These are phyloP conservation scores for Fusarium anguioides DNA, from an alignment of 2,329 filamentous ascomycete genomes.

Conservation along the genomic window DNA sequence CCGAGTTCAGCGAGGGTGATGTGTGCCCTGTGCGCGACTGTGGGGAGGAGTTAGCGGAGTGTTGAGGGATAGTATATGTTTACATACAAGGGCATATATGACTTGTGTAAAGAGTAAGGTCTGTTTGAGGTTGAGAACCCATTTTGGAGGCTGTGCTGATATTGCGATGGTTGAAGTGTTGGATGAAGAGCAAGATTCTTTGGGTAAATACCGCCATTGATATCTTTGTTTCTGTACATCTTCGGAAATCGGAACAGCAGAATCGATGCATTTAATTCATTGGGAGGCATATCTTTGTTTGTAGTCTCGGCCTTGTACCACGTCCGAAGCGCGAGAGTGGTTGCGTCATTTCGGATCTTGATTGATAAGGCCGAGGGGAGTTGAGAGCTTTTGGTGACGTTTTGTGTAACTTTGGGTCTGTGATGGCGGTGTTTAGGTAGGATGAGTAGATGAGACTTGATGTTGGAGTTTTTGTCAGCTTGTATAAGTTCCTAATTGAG, in stretches of 20 bases:
- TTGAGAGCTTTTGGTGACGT: not conserved
- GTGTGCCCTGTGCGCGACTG: slow-evolving; percentile 77
- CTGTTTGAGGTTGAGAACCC: slow-evolving; percentile 33
- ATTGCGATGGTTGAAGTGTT: not conserved
- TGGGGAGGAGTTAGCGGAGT: slow-evolving; percentile 41
- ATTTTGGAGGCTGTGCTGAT: slow-evolving; percentile 22
- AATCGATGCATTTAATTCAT: slow-evolving; percentile 4
- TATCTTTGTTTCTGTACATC: not conserved
- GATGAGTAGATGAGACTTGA: not conserved
- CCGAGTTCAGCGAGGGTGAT: slow-evolving; percentile 75
- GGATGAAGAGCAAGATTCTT: not conserved
- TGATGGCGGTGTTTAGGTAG: no score
- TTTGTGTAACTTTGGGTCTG: not conserved
- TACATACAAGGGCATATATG: slow-evolving; percentile 71
- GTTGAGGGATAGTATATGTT: not conserved
- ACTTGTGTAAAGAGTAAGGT: slow-evolving; percentile 76
- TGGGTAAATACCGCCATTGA: not conserved
- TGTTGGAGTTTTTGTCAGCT: not conserved
- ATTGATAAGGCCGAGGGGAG: not conserved
- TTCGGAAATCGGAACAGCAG: not conserved
- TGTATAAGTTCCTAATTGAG: slow-evolving; percentile 3
- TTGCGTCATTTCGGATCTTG: slow-evolving; percentile 13
- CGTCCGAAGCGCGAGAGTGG: slow-evolving; percentile 14
- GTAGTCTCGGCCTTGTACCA: slow-evolving; percentile 6
- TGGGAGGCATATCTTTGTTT: not conserved